Evolutionary conservation across 441 rosid species (phyloP), one percentile per base, ranked within the genome.

Genomic region (Isatis lusitanica): DNA sequence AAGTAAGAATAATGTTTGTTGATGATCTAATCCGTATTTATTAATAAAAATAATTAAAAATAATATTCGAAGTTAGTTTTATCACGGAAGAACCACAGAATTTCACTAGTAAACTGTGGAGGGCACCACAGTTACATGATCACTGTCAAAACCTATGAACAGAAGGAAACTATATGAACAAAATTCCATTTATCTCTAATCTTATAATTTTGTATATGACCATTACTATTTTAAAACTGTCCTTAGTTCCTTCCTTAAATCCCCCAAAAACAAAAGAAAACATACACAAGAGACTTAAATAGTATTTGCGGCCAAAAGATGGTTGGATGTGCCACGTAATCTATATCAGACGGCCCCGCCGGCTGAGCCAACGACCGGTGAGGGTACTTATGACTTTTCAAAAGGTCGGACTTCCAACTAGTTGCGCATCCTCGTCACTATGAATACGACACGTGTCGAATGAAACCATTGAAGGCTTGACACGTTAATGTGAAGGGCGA

Each of bases 391-490:
- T 28, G 71, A 55, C 75, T 13, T 63, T 63, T 63, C 46, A n/a
- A 4, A 1, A 2, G n/a, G 31, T 38, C 52, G 43, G 38, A 17
- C 52, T 56, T 38, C 50, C 48, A 68, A 40, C 70, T 26, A 74
- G 57, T 63, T 69, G 79, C 74, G 31, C 38, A 42, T 69, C 79
- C 75, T 75, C 75, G 66, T 75, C 79, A 75, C 66, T 70, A 5
- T 9, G 47, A 56, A 6, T 28, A 18, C 46, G 75, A 75, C 79
- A 75, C 71, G 79, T 75, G 79, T 75, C 24, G 2, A 17, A 0
- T 28, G 1, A 3, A 18, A 6, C 79, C 71, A 69, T 21, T 56
- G 2, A n/a, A 2, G 1, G 1, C 0, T 7, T 0, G 55, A 69
- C 79, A 75, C 66, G 79, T 75, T 21, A 68, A 4, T 1, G 1